Percentiles rank a stretch among this genome's conserved stretches.
Conservation (phyloP, 2,329 filamentous ascomycete species). For the Macrophomina phaseolina region DNA sequence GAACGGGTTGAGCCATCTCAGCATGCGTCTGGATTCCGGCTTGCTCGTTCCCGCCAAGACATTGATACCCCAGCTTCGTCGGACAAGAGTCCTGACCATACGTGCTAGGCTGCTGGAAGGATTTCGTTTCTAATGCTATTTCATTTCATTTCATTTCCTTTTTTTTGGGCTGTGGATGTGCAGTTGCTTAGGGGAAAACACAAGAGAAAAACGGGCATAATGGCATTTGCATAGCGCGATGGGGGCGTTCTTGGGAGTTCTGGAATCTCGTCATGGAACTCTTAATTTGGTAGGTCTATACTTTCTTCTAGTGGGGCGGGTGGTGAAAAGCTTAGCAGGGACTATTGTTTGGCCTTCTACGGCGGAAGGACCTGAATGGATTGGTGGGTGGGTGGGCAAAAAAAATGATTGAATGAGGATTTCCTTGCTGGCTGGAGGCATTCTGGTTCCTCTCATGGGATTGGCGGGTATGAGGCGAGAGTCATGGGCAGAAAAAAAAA, state of each 20-base stretch:
- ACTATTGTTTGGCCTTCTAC: neutral
- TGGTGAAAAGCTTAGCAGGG: neutral
- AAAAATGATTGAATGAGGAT: slow-evolving; percentile 6
- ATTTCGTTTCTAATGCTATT: neutral
- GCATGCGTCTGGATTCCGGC: slow-evolving; percentile 44
- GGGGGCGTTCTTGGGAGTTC: slow-evolving; percentile 12
- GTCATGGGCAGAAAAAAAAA: neutral
- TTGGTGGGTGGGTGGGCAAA: neutral
- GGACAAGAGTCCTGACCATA: slow-evolving; percentile 28
- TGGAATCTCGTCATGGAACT: slow-evolving; percentile 8
- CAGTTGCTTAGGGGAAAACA: neutral
- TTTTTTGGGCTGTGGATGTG: slow-evolving; percentile 10
- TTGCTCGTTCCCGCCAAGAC: slow-evolving; percentile 37
- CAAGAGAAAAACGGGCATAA: slow-evolving; percentile 15
- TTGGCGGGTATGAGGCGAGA: neutral
- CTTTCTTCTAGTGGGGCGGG: neutral
- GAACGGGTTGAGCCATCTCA: slow-evolving; percentile 47
- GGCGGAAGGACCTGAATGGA: slow-evolving; percentile 5
- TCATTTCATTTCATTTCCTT: neutral
- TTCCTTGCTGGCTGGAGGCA: slow-evolving; percentile 14
- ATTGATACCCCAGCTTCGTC: slow-evolving; percentile 39
- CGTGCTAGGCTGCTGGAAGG: neutral
- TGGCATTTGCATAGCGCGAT: slow-evolving; percentile 29
- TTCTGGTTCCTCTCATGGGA: slow-evolving; percentile 8
- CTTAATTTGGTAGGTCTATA: slow-evolving; percentile 17